A percentile compares a stretch with the other conserved stretches of the same genome.
Evolutionary conservation across 805 yeast species (phyloP).

Genomic region (Metschnikowia koreensis): DNA sequence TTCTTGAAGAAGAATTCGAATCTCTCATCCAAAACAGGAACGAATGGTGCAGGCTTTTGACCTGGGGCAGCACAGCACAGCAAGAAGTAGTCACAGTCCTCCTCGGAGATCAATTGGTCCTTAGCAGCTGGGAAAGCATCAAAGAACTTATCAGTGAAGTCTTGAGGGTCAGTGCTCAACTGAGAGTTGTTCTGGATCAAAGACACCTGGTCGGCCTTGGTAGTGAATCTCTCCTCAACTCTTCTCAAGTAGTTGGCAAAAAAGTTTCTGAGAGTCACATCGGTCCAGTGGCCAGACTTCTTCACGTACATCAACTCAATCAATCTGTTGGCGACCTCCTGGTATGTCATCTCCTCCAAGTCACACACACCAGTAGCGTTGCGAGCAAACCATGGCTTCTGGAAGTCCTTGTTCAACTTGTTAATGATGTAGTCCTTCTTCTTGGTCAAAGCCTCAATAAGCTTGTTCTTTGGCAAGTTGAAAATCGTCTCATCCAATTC

Average conservation of each 20-base stretch:
- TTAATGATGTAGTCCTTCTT: slow-evolving; percentile 85
- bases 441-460: slow-evolving; percentile 73
- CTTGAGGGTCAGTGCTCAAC: slow-evolving; percentile 61
- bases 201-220: slow-evolving; percentile 51
- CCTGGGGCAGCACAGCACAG: slow-evolving; percentile 74
- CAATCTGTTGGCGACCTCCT: slow-evolving; percentile 82
- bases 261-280: slow-evolving; percentile 78
- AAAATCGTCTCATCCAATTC: slow-evolving; percentile 94
- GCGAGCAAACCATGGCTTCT: slow-evolving; percentile 96
- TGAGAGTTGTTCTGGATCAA: slow-evolving; percentile 71
- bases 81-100: slow-evolving; percentile 92
- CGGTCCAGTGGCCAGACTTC: slow-evolving; percentile 84
- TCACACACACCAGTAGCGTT: slow-evolving; percentile 81
- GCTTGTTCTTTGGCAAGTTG: slow-evolving; percentile 83
- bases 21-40: slow-evolving; percentile 91
- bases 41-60: slow-evolving; percentile 98
- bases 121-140: slow-evolving; percentile 70
- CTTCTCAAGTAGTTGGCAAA: slow-evolving; percentile 85
- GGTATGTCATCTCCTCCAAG: slow-evolving; percentile 91
- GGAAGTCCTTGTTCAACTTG: slow-evolving; percentile 89
- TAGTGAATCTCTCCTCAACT: slow-evolving; percentile 92
- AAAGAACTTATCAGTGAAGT: slow-evolving; percentile 58
- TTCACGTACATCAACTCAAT: slow-evolving; percentile 86
- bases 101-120: slow-evolving; percentile 85
- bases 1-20: slow-evolving; percentile 96